A percentile compares a stretch with the other conserved stretches of the same genome.
These are phyloP conservation scores for Aspergillus persii DNA, from an alignment of 2,329 filamentous ascomycete species.

Conservation along the genomic window DNA sequence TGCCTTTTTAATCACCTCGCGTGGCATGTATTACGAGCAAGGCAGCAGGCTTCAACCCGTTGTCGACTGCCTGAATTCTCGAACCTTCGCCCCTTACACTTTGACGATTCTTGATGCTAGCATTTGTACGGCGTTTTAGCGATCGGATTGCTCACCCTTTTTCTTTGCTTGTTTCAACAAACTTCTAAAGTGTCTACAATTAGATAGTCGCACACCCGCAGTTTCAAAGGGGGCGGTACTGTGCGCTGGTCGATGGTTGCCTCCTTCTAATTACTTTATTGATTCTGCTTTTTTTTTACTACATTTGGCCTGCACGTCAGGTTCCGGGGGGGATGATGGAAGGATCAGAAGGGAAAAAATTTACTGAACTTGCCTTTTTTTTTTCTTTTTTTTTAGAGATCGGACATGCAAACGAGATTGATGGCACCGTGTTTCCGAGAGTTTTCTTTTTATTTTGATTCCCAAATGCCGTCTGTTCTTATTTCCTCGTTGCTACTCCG, in stretches of 20 bases:
- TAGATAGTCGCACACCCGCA: conserved; percentile 43
- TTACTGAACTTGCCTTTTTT: background rate
- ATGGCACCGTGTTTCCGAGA: background rate
- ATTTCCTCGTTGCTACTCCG: background rate
- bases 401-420: background rate
- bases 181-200: conserved; percentile 29
- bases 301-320: background rate
- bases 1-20: conserved; percentile 6
- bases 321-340: background rate
- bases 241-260: conserved; percentile 44
- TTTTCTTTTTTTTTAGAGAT: conserved; percentile 3
- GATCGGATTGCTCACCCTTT: conserved; percentile 26
- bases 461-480: background rate
- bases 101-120: conserved; percentile 41
- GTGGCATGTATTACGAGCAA: conserved; percentile 16
- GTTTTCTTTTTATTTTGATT: background rate
- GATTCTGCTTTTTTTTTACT: conserved; percentile 19
- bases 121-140: conserved; percentile 47
- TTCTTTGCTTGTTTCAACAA: conserved; percentile 14
- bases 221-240: conserved; percentile 36
- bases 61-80: conserved; percentile 15
- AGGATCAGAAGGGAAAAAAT: conserved; percentile 7
- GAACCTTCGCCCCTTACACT: conserved; percentile 14
- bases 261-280: conserved; percentile 34
- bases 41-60: conserved; percentile 14